Conservation (phyloP, 192 early-diverging fungal genomes). For the Polychytrium aggregatum region DNA sequence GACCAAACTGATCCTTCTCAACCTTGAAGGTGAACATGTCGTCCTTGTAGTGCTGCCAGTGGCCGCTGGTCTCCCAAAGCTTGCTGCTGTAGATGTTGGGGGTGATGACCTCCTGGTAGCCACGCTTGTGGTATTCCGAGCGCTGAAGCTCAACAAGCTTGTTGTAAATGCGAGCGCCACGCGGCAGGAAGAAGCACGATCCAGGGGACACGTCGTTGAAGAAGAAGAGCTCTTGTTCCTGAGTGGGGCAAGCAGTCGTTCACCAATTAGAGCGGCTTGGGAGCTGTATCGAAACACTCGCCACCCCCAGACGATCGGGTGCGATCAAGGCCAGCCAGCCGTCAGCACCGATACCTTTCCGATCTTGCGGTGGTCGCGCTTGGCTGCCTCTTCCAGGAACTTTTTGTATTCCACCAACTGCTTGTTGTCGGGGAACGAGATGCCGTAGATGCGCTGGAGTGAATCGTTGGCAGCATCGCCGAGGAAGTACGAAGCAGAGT, state of each 20-base stretch:
- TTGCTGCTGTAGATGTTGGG: constrained; percentile 99
- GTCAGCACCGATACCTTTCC: constrained; percentile 52
- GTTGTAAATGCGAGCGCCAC: constrained; percentile 95
- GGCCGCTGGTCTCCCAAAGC: constrained; percentile 92
- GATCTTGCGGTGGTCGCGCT: constrained; percentile 94
- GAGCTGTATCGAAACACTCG: no score
- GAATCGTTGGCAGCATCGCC: constrained; percentile 96
- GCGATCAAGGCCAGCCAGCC: no score
- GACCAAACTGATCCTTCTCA: constrained; percentile 93
- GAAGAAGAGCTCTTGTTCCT: constrained; percentile 98
- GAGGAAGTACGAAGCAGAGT: constrained; percentile 97
- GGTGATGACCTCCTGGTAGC: constrained; percentile 91
- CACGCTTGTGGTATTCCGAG: constrained; percentile 77
- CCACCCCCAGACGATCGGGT: no score
- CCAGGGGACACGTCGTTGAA: constrained; percentile 93
- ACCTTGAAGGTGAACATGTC: constrained; percentile 93
- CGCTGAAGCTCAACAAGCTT: constrained; percentile 78
- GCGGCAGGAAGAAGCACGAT: constrained; percentile 88
- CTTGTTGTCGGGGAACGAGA: constrained; percentile 98
- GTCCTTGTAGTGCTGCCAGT: constrained; percentile 94
- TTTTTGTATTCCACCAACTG: constrained; percentile 91
- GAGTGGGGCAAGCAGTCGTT: neutral
- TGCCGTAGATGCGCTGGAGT: constrained; percentile 95
- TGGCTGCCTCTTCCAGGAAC: constrained; percentile 92
- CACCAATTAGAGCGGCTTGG: no score